Conservation (phyloP, 2,329 filamentous ascomycete species). For the Pseudopithomyces chartarum region DNA sequence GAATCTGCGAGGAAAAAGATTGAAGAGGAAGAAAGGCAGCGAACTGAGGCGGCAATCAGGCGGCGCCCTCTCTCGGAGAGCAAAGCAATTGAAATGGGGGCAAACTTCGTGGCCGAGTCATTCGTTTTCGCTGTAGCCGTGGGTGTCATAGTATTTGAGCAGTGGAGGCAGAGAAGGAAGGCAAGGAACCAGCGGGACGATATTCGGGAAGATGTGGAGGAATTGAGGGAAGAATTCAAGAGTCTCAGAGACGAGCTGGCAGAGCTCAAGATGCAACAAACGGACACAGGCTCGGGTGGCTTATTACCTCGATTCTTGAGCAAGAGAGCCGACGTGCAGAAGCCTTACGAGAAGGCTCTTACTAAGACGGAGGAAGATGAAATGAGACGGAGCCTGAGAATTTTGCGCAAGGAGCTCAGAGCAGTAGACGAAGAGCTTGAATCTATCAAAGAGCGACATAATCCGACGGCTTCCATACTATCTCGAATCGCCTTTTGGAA, state of each 20-base stretch:
- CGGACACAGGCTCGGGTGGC: conserved; percentile 29
- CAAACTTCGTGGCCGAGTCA: conserved; percentile 70
- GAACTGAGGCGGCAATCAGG: conserved; percentile 44
- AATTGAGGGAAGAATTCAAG: conserved; percentile 57
- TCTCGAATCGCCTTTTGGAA: neutral
- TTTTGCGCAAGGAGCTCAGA: neutral
- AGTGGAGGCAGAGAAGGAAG: conserved; percentile 65
- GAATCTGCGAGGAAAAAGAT: conserved; percentile 53
- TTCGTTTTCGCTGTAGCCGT: conserved; percentile 70
- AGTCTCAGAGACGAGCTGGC: conserved; percentile 47
- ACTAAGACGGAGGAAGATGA: conserved; percentile 1
- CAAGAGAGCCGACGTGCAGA: conserved; percentile 24
- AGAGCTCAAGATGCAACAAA: conserved; percentile 44
- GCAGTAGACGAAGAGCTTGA: conserved; percentile 2
- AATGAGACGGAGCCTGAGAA: neutral
- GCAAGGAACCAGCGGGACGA: conserved; percentile 64
- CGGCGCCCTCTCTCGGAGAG: conserved; percentile 67
- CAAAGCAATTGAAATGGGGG: conserved; percentile 71
- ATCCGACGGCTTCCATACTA: neutral
- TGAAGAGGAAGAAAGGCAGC: conserved; percentile 49
- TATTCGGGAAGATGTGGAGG: conserved; percentile 63
- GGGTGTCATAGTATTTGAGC: conserved; percentile 66
- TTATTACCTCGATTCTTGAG: conserved; percentile 37
- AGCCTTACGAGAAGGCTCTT: conserved; percentile 27
- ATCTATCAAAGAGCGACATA: conserved; percentile 3